Conservation (phyloP, 345 rosid genomes). For the Dipteronia dyeriana region DNA sequence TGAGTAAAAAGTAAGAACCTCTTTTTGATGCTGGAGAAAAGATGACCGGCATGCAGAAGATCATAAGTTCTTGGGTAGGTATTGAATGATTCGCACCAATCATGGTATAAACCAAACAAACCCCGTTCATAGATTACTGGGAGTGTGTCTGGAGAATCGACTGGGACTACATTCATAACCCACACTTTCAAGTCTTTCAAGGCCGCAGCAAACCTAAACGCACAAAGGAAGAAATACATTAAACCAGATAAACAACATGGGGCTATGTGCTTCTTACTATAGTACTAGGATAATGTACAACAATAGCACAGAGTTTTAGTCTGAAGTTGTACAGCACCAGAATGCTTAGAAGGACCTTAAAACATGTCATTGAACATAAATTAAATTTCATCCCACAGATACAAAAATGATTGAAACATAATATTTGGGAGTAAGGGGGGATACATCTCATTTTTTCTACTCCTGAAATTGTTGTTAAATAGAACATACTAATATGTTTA, state of each 20-base stretch:
- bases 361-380: neutral
- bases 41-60: conserved; percentile 84
- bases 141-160: conserved; percentile 76
- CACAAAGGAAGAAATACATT: conserved; percentile 18
- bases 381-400: neutral
- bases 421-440: neutral
- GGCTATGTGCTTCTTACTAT: neutral
- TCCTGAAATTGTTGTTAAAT: neutral
- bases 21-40: conserved; percentile 62
- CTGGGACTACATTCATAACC: conserved; percentile 87
- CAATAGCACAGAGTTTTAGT: neutral
- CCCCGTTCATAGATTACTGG: conserved; percentile 93
- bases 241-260: conserved; percentile 1
- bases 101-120: conserved; percentile 84
- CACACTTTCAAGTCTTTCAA: conserved; percentile 69
- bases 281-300: neutral
- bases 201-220: conserved; percentile 72
- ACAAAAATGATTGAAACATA: neutral
- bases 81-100: conserved; percentile 90
- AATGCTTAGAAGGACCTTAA: neutral
- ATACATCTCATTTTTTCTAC: neutral
- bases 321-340: neutral
- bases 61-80: conserved; percentile 90
- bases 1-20: conserved; percentile 37
- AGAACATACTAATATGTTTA: no score